These are phyloP conservation scores for Chondrus crispus DNA, from an alignment of 23 red algal genomes.

Conservation along the genomic window DNA sequence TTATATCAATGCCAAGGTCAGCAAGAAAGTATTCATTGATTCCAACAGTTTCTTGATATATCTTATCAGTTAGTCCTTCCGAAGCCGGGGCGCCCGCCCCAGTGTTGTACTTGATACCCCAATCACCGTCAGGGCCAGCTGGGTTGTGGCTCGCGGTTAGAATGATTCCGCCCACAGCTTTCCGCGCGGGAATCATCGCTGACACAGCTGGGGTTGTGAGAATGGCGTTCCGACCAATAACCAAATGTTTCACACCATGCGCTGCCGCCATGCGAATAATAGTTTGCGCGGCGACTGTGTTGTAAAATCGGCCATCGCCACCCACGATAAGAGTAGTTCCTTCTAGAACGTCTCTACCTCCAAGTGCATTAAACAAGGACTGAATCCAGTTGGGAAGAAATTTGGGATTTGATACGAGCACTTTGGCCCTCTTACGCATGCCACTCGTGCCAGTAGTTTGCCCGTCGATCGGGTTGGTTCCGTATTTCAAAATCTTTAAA, in stretches of 20 bases:
- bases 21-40: slow-evolving; percentile 67
- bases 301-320: slow-evolving; percentile 92
- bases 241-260: slow-evolving; percentile 72
- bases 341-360: background rate
- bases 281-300: slow-evolving; percentile 57
- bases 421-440: slow-evolving; percentile 65
- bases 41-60: slow-evolving; percentile 61
- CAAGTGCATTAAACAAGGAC: slow-evolving; percentile 77
- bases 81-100: slow-evolving; percentile 73
- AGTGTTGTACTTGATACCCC: slow-evolving; percentile 94
- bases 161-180: slow-evolving; percentile 80
- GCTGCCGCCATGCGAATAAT: slow-evolving; percentile 87
- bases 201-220: slow-evolving; percentile 82
- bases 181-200: slow-evolving; percentile 58
- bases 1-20: slow-evolving; percentile 42
- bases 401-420: slow-evolving; percentile 38
- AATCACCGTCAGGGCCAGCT: slow-evolving; percentile 79
- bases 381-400: slow-evolving; percentile 94
- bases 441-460: slow-evolving; percentile 96
- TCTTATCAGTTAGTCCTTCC: slow-evolving; percentile 53
- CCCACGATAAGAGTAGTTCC: slow-evolving; percentile 65
- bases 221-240: slow-evolving; percentile 76
- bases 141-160: slow-evolving; percentile 97
- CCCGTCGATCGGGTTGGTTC: slow-evolving; percentile 71
- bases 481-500: background rate